phyloP scores from a whole-genome alignment of 2,329 filamentous ascomycete genomes.

The Elsinoe australis region DNA sequence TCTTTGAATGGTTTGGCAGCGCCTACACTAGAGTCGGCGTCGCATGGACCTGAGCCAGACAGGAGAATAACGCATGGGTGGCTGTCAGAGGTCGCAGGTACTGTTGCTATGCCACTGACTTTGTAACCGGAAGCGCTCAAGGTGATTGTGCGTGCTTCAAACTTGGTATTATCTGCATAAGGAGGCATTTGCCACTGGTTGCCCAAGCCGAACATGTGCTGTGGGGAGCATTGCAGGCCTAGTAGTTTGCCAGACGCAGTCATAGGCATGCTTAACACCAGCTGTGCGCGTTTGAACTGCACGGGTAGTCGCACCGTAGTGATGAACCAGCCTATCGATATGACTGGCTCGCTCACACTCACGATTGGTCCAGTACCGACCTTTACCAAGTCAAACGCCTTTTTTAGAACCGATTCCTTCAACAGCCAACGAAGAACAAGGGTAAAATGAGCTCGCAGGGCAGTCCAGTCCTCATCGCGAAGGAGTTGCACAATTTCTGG shows the following conservation, averaged over 20 bases:
- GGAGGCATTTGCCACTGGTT: background rate
- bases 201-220: background rate
- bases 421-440: background rate
- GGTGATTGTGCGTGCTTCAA: background rate
- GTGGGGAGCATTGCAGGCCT: background rate
- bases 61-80: constrained; percentile 5
- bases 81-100: background rate
- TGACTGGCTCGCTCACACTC: background rate
- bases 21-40: constrained; percentile 3
- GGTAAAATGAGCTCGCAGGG: background rate
- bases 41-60: constrained; percentile 10
- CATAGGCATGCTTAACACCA: background rate
- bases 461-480: background rate
- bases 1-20: constrained; percentile 1
- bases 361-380: background rate
- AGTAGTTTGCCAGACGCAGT: background rate
- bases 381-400: background rate
- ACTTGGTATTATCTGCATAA: background rate
- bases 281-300: background rate
- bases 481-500: background rate
- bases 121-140: background rate
- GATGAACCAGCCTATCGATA: background rate
- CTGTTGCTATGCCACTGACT: background rate
- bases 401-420: background rate
- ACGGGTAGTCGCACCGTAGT: background rate